Percentiles rank a stretch among this genome's conserved stretches.
Evolutionary conservation across 805 yeast species (phyloP).

Genomic region (Yamadazyma kitorensis): DNA sequence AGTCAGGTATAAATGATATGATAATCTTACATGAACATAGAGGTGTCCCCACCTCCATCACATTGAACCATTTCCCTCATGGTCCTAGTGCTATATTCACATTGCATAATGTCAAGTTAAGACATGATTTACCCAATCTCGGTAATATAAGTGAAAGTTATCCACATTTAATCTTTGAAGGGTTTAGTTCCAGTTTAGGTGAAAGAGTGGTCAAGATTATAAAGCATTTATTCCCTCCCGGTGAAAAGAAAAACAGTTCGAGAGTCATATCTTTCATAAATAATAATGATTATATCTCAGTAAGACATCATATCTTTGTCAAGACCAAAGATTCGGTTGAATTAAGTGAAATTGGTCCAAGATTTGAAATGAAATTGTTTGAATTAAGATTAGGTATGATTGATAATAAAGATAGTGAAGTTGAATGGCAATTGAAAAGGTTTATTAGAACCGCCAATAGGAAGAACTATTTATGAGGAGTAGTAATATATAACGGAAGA

Average conservation of each 20-base stretch:
- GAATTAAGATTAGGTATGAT: constrained; percentile 86
- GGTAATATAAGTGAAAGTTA: constrained; percentile 90
- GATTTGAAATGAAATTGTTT: constrained; percentile 93
- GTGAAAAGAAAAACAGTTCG: constrained; percentile 86
- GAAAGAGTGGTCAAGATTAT: constrained; percentile 74
- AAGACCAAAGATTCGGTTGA: constrained; percentile 86
- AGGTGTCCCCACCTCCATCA: constrained; percentile 95
- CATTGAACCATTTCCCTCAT: constrained; percentile 93
- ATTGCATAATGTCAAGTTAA: constrained; percentile 86
- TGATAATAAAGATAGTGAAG: constrained; percentile 94
- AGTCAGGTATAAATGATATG: constrained; percentile 80
- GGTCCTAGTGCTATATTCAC: constrained; percentile 97
- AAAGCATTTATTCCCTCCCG: constrained; percentile 93
- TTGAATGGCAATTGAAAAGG: constrained; percentile 95
- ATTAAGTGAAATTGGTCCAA: constrained; percentile 95
- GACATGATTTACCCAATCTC: constrained; percentile 84
- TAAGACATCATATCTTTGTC: constrained; percentile 93
- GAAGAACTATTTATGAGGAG: constrained; percentile 73
- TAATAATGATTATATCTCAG: constrained; percentile 86
- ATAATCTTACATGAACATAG: constrained; percentile 91
- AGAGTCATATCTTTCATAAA: constrained; percentile 93
- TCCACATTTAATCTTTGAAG: constrained; percentile 93
- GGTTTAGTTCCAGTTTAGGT: constrained; percentile 79
- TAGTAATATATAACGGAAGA: too few species aligned
- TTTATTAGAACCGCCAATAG: constrained; percentile 94